These are phyloP conservation scores for Prunus yedoensis DNA, from an alignment of 331 rosid genomes.

Conservation along the genomic window DNA sequence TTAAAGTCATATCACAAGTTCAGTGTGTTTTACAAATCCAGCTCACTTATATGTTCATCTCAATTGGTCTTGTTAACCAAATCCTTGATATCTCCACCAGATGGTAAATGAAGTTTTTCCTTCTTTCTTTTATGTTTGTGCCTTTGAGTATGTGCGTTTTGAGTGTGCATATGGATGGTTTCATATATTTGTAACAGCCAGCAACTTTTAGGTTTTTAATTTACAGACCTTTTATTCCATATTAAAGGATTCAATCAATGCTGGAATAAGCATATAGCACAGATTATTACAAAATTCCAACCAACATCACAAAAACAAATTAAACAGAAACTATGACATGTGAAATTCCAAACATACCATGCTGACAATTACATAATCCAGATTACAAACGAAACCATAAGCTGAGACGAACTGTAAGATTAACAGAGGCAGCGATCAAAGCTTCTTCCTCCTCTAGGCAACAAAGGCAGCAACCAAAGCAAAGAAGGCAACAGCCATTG, in stretches of 20 bases:
- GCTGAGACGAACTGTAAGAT: constrained; percentile 5
- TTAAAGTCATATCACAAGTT: no score
- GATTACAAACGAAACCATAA: background rate
- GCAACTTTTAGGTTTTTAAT: no score
- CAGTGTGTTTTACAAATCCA: background rate
- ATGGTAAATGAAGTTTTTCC: no score
- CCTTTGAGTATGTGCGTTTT: no score
- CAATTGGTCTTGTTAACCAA: no score
- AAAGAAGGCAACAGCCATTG: constrained; percentile 29
- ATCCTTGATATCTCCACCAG: background rate
- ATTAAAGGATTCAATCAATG: background rate
- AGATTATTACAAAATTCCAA: background rate
- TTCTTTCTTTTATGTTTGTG: no score
- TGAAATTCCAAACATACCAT: background rate
- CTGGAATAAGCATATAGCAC: background rate
- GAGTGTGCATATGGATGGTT: no score
- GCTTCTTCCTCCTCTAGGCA: constrained; percentile 18
- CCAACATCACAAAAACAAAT: background rate
- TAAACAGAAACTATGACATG: background rate
- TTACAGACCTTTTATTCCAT: no score
- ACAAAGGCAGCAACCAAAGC: constrained; percentile 36
- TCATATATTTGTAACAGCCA: no score
- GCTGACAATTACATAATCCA: background rate
- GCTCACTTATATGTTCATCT: background rate
- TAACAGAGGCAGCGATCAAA: constrained; percentile 5